These are phyloP conservation scores for Botrytis squamosa DNA, from an alignment of 2,329 filamentous ascomycete genomes.

Conservation along the genomic window DNA sequence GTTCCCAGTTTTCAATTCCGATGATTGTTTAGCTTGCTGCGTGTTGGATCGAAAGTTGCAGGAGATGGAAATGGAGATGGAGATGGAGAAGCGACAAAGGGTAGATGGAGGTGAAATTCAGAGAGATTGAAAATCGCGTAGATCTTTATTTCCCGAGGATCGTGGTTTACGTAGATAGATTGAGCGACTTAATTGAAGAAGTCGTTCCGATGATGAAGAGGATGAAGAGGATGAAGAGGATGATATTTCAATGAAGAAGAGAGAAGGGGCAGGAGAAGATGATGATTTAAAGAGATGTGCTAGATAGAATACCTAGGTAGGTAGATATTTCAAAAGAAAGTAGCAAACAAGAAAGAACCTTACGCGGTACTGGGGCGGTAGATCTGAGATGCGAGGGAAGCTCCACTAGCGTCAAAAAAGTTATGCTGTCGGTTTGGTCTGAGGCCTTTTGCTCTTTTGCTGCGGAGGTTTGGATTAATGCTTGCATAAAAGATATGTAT, in stretches of 20 bases:
- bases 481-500: background rate
- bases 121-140: background rate
- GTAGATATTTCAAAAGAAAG: background rate
- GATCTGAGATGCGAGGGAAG: constrained; percentile 3
- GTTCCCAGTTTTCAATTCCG: background rate
- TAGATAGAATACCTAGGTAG: background rate
- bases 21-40: background rate
- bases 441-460: background rate
- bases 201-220: background rate
- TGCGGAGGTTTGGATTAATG: background rate
- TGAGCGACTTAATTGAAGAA: background rate
- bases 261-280: background rate
- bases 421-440: background rate
- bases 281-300: background rate
- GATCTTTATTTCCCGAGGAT: constrained; percentile 13
- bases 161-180: background rate
- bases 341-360: background rate
- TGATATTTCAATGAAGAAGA: background rate
- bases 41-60: constrained; percentile 6
- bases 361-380: constrained; percentile 8
- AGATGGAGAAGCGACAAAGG: background rate
- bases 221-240: background rate
- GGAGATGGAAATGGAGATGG: background rate
- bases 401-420: background rate
- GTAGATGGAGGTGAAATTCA: background rate